Conservation (phyloP, 257 asterid genomes). For the Paulownia fortunei region DNA sequence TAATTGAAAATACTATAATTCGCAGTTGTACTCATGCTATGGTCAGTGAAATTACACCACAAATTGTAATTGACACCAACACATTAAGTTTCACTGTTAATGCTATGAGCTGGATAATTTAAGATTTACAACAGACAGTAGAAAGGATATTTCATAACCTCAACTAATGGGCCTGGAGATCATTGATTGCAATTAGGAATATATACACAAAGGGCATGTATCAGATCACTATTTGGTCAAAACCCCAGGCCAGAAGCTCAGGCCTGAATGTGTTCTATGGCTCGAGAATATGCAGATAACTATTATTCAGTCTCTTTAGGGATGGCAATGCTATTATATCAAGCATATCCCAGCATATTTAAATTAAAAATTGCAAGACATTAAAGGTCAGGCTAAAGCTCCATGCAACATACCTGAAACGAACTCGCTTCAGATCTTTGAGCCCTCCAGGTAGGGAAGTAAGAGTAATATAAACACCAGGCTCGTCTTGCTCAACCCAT, state of each 20-base stretch:
- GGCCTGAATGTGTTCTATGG: conserved; percentile 10
- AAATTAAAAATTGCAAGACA: not conserved
- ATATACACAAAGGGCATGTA: not conserved
- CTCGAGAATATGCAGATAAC: conserved; percentile 1
- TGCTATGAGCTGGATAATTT: not conserved
- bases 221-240: not conserved
- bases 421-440: conserved; percentile 94
- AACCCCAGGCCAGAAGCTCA: conserved; percentile 5
- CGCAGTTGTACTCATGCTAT: not conserved
- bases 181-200: conserved; percentile 9
- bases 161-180: conserved; percentile 21
- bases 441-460: conserved; percentile 91
- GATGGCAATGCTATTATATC: not conserved
- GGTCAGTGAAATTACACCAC: not conserved
- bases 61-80: conserved; percentile 1
- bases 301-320: not conserved
- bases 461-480: conserved; percentile 95
- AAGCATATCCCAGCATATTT: not conserved
- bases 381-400: not conserved
- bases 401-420: conserved; percentile 81
- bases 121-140: not conserved
- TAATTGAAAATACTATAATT: not conserved
- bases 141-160: not conserved
- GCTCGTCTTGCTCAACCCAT: conserved; percentile 99
- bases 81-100: not conserved